Percentiles rank a stretch among this genome's conserved stretches.
phyloP scores from a whole-genome alignment of 2,329 filamentous ascomycete species.

The Penicillium palitans region DNA sequence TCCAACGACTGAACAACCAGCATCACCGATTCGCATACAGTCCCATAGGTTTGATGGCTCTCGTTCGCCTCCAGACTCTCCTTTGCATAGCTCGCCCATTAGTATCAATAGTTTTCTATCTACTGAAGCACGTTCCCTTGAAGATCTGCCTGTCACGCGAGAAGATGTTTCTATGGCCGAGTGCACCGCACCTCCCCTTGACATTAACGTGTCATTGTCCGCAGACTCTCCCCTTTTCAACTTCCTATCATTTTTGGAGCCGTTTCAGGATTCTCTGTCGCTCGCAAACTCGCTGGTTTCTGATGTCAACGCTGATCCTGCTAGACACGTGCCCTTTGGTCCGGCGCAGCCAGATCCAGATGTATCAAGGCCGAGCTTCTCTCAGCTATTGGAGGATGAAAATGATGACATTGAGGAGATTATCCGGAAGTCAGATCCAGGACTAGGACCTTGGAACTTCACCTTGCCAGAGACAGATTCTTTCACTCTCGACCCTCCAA shows the following conservation, averaged over 20 bases:
- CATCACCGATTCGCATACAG: constrained; percentile 13
- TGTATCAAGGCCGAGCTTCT: constrained; percentile 31
- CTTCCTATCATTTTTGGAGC: constrained; percentile 23
- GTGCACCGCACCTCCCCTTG: background rate
- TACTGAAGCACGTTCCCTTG: constrained; percentile 13
- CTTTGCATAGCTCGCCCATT: constrained; percentile 18
- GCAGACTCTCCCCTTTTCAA: constrained; percentile 17
- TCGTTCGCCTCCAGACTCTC: constrained; percentile 16
- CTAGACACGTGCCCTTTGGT: background rate
- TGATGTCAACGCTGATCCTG: background rate
- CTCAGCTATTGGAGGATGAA: constrained; percentile 35
- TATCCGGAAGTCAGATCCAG: constrained; percentile 41
- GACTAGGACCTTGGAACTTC: constrained; percentile 39
- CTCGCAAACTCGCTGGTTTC: constrained; percentile 17
- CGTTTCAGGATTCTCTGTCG: constrained; percentile 15
- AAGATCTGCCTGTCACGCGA: constrained; percentile 8
- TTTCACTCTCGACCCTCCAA: constrained; percentile 38
- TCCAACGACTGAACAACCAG: constrained; percentile 18
- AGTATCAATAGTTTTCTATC: constrained; percentile 21
- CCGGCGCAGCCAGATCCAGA: constrained; percentile 11
- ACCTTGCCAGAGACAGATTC: constrained; percentile 39
- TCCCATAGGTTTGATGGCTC: background rate
- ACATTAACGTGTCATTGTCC: constrained; percentile 17
- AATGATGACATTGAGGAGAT: constrained; percentile 59
- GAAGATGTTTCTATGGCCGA: constrained; percentile 11